These are phyloP conservation scores for Aspergillus saccharolyticus DNA, from an alignment of 495 filamentous ascomycete species.

Conservation along the genomic window DNA sequence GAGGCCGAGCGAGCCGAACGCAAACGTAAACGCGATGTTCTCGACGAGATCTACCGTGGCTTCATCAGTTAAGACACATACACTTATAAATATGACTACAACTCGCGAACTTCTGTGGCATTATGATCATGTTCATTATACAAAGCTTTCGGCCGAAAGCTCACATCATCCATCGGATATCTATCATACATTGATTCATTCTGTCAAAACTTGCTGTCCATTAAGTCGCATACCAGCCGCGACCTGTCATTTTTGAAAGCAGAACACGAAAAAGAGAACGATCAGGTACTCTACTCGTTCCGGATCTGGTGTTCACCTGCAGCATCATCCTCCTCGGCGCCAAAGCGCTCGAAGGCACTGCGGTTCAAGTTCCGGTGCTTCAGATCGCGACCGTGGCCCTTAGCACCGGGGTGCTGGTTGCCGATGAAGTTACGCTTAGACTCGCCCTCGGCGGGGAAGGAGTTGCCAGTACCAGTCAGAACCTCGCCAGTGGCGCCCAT, in stretches of 20 bases:
- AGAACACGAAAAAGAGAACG: no score
- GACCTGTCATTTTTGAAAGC: no score
- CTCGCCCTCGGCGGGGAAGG: constrained; percentile 40
- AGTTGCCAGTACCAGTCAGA: constrained; percentile 47
- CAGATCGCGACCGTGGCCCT: constrained; percentile 2
- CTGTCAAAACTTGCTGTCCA: background rate
- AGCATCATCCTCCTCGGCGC: constrained; percentile 2
- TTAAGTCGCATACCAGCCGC: background rate
- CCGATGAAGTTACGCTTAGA: constrained; percentile 32
- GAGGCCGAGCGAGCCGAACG: constrained; percentile 34
- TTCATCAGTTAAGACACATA: constrained; percentile 17
- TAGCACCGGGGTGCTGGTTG: constrained; percentile 5
- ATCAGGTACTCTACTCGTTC: background rate
- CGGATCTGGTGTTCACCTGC: background rate
- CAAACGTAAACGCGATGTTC: constrained; percentile 48
- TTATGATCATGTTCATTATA: background rate
- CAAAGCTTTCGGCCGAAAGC: no score
- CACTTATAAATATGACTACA: no score
- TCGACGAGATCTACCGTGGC: constrained; percentile 43
- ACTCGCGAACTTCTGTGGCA: no score
- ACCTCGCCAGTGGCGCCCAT: constrained; percentile 44
- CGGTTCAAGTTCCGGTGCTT: constrained; percentile 5
- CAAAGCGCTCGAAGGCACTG: constrained; percentile 3
- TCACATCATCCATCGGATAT: no score
- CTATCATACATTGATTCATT: background rate